Evolutionary conservation across 2,329 filamentous ascomycete genomes (phyloP).

Genomic region (Knufia petricola): DNA sequence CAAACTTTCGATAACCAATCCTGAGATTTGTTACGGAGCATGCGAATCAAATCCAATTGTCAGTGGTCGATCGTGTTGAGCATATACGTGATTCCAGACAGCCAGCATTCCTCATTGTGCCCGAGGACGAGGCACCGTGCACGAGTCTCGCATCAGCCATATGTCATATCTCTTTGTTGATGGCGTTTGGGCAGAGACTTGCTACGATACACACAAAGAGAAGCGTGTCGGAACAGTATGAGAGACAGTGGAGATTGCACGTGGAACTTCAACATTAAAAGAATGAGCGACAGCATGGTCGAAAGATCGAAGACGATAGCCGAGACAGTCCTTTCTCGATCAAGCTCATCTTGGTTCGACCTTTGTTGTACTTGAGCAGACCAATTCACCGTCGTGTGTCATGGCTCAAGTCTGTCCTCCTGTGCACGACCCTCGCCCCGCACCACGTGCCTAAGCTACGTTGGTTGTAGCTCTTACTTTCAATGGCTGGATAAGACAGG

Average conservation of each 20-base stretch:
- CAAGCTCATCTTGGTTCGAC: no score
- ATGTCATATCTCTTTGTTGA: background rate
- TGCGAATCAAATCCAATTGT: background rate
- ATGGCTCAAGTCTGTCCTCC: no score
- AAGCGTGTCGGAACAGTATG: background rate
- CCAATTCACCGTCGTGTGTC: no score
- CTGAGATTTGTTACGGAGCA: background rate
- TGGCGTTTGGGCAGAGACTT: background rate
- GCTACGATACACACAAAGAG: background rate
- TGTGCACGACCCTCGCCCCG: no score
- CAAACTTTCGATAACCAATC: slow-evolving; percentile 1
- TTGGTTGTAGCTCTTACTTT: no score
- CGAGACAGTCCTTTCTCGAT: no score
- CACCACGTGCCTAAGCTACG: no score
- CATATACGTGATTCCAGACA: background rate
- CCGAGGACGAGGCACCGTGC: background rate
- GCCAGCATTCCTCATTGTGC: background rate
- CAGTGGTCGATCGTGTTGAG: background rate
- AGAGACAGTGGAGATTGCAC: background rate
- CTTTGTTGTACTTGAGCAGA: no score
- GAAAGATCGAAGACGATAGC: no score
- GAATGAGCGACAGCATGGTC: no score
- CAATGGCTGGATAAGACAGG: no score
- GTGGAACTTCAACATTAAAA: background rate
- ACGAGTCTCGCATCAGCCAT: background rate